Conservation (phyloP, 768 basidiomycete genomes). For the Lactarius vividus region DNA sequence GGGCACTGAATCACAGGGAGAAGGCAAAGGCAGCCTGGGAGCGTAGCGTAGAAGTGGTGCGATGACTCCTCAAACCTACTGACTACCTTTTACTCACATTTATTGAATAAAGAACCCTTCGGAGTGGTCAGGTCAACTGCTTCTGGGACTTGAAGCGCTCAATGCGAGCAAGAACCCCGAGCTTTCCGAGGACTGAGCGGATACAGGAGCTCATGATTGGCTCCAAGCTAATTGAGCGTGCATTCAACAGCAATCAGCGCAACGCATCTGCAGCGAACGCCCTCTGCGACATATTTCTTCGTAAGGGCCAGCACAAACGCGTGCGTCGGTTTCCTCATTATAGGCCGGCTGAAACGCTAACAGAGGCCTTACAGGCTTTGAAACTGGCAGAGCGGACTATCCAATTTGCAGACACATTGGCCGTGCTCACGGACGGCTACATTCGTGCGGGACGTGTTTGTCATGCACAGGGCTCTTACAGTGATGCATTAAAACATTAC, state of each 20-base stretch:
- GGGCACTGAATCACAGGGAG: constrained; percentile 80
- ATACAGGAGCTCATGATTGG: constrained; percentile 58
- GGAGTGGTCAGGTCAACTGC: constrained; percentile 75
- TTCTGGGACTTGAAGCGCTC: constrained; percentile 82
- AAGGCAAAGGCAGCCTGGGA: constrained; percentile 91
- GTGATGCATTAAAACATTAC: constrained; percentile 70
- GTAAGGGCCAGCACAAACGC: constrained; percentile 61
- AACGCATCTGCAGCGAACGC: constrained; percentile 83
- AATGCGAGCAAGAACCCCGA: constrained; percentile 78
- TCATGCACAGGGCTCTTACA: constrained; percentile 64
- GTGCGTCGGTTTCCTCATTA: constrained; percentile 38
- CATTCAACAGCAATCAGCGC: constrained; percentile 77
- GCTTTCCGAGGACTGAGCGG: constrained; percentile 61
- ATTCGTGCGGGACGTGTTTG: constrained; percentile 77
- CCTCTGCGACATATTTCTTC: constrained; percentile 73
- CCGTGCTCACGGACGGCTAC: constrained; percentile 84
- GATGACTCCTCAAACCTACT: constrained; percentile 33
- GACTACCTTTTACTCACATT: not conserved
- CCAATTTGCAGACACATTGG: constrained; percentile 87
- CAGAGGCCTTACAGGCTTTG: constrained; percentile 52
- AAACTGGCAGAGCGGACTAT: constrained; percentile 94
- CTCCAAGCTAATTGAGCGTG: constrained; percentile 67
- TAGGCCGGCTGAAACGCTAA: not conserved
- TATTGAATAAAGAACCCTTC: constrained; percentile 56
- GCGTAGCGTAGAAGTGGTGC: constrained; percentile 77